Base-by-base conservation (phyloP, 352 stramenopile genomes). In the Pythium rhizo-oryzae region DNA sequence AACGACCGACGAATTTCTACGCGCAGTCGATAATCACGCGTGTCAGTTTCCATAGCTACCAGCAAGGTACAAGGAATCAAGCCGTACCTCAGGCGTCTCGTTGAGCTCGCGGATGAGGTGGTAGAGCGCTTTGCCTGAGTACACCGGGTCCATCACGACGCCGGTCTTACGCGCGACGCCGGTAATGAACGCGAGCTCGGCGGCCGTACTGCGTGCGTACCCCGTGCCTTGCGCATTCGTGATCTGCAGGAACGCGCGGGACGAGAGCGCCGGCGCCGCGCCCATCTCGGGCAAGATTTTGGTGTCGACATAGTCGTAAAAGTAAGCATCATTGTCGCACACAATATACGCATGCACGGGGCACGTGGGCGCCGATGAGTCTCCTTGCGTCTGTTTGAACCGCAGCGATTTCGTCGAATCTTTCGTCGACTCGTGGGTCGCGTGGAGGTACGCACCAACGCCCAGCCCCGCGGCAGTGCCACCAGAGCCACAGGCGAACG, bases 51-150 rank as follows among this genome's bases (percentile, higher is more conserved):
- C n/a, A n/a, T n/a, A n/a, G n/a, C n/a, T n/a, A n/a, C n/a, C n/a
- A n/a, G n/a, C n/a, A n/a, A n/a, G n/a, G n/a, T n/a, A n/a, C n/a
- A n/a, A n/a, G n/a, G n/a, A n/a, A n/a, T n/a, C 35, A 41, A 41
- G 35, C 35, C 44, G 28, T 59, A 90, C 84, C 77, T 85, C 75
- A 8, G 89, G 84, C 0, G 58, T 63, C 46, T 91, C 78, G 53
- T 92, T 90, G 33, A 95, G 74, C 65, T 95, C 84, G 51, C 82
- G 77, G 39, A 95, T 79, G 52, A 96, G 82, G 66, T 94, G 82
- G 73, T 81, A 95, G 8, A 96, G 78, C 37, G 89, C 89, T 51
- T 96, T 96, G 69, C 89, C 89, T 11, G 89, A 95, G 72, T 96
- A 96, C 39, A 96, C 89, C 1, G 87, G 89, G 65, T 96, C 89